Conservation (phyloP, 2,329 filamentous ascomycete genomes). For the Aspergillus calidoustus region DNA sequence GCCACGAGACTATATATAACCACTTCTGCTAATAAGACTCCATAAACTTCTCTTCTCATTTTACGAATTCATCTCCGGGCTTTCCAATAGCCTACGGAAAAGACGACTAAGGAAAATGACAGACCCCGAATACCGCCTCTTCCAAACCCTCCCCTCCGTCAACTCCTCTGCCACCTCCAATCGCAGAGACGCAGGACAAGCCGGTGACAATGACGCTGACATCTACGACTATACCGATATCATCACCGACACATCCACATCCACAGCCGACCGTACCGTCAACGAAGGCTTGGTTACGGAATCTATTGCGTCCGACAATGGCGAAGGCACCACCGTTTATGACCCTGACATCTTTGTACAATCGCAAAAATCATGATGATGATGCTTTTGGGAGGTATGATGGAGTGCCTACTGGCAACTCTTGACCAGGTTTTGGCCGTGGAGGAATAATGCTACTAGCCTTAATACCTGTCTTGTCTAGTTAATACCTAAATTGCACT, state of each 20-base stretch:
- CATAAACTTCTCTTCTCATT: neutral
- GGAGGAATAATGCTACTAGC: no score
- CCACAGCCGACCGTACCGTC: neutral
- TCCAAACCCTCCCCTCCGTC: neutral
- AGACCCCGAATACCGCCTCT: neutral
- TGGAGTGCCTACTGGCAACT: neutral
- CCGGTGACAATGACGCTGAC: conserved; percentile 8
- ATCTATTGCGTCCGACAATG: neutral
- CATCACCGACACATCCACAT: neutral
- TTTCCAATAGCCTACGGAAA: no score
- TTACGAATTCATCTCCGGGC: neutral
- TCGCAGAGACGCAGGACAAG: neutral
- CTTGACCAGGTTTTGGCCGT: no score
- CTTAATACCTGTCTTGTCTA: no score
- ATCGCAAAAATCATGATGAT: no score
- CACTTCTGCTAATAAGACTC: neutral
- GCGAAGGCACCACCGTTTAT: conserved; percentile 5
- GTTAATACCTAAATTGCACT: no score
- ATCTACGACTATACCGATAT: conserved; percentile 1
- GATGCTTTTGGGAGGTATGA: neutral
- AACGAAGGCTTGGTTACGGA: neutral
- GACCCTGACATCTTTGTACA: conserved; percentile 1
- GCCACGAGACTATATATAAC: neutral
- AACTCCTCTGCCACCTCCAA: neutral
- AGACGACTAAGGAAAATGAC: neutral